Evolutionary conservation across 2,329 filamentous ascomycete species (phyloP).

Genomic region (Neofusicoccum sp.): DNA sequence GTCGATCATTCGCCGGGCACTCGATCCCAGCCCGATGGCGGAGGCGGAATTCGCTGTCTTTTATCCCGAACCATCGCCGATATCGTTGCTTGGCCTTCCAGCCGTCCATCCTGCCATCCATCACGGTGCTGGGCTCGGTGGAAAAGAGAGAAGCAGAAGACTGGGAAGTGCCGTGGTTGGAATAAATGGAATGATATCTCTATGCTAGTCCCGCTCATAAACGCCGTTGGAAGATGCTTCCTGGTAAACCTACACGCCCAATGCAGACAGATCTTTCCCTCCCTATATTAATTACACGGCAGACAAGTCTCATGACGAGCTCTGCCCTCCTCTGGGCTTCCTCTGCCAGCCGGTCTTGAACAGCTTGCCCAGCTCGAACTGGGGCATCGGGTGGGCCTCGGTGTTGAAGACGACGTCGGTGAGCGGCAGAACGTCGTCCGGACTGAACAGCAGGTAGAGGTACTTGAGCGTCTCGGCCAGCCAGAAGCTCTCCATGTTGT

Average conservation of each 20-base stretch:
- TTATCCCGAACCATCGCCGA: conserved; percentile 14
- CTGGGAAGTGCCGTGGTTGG: too few relatives aligned
- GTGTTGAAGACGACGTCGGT: conserved; percentile 92
- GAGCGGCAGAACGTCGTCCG: conserved; percentile 76
- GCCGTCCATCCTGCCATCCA: background rate
- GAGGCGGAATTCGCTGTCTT: background rate
- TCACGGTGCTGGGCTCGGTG: background rate
- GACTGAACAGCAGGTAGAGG: conserved; percentile 90
- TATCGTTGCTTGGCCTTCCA: background rate
- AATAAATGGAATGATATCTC: conserved; percentile 1
- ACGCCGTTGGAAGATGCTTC: conserved; percentile 5
- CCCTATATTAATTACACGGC: background rate
- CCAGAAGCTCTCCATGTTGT: conserved; percentile 99
- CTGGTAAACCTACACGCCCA: background rate
- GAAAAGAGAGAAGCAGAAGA: background rate
- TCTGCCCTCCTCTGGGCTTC: conserved; percentile 52
- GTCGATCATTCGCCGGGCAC: background rate
- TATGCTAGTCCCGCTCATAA: conserved; percentile 2
- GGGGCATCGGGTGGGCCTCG: conserved; percentile 85
- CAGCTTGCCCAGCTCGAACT: conserved; percentile 73
- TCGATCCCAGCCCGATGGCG: background rate
- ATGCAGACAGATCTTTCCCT: background rate
- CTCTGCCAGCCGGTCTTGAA: conserved; percentile 81
- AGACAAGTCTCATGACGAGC: background rate
- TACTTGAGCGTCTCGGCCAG: conserved; percentile 97